These are phyloP conservation scores for Phytophthora pseudosyringae DNA, from an alignment of 352 stramenopile species.

Conservation along the genomic window DNA sequence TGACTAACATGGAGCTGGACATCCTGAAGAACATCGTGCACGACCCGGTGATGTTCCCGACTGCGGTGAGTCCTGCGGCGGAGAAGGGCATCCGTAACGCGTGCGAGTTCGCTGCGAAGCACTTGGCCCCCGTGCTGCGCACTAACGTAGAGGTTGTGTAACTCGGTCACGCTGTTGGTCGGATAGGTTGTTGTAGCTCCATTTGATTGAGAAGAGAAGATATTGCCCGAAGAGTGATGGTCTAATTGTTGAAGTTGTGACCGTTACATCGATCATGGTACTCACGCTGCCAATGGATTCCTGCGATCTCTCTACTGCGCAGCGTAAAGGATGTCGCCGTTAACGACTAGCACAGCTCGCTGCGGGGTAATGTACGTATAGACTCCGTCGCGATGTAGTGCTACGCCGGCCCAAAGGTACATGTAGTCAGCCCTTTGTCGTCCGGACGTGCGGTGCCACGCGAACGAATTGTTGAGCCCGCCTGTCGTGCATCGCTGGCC, in stretches of 20 bases:
- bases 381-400: not conserved
- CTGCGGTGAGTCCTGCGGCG: slow-evolving; percentile 32
- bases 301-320: slow-evolving; percentile 2
- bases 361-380: too few species aligned
- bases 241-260: slow-evolving; percentile 26
- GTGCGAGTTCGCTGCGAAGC: slow-evolving; percentile 30
- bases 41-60: slow-evolving; percentile 33
- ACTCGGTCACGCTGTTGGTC: too few species aligned
- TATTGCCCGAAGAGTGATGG: slow-evolving; percentile 19
- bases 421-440: slow-evolving; percentile 22
- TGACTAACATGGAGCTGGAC: slow-evolving; percentile 47
- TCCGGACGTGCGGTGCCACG: slow-evolving; percentile 7
- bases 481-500: slow-evolving; percentile 11
- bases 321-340: too few species aligned
- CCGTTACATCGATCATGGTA: slow-evolving; percentile 13
- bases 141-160: not conserved
- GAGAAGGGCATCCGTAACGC: slow-evolving; percentile 33
- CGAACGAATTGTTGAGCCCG: slow-evolving; percentile 23
- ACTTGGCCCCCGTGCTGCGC: slow-evolving; percentile 21
- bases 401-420: slow-evolving; percentile 7
- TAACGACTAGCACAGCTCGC: not conserved
- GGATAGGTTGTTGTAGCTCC: too few species aligned
- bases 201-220: not conserved
- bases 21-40: slow-evolving; percentile 43
- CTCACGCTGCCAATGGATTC: slow-evolving; percentile 8